Percentiles rank a stretch among this genome's conserved stretches.
phyloP scores from a whole-genome alignment of 108 stramenopile species.

The Pseudonitzschia pungens region DNA sequence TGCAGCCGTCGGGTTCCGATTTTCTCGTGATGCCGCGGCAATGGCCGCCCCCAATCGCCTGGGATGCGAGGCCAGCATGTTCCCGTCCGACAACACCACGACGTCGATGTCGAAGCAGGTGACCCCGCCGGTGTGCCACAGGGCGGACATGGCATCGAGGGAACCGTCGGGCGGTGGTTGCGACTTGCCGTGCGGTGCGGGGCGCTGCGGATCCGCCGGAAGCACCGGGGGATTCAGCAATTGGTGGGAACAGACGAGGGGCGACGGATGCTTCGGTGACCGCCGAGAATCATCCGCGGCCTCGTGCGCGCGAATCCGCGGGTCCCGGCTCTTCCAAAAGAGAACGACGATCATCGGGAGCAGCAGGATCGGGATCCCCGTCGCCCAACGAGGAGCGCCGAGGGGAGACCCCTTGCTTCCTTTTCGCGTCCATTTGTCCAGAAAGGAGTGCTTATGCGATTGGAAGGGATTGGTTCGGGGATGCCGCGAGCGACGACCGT shows the following conservation, averaged over 20 bases:
- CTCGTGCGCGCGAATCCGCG: too few relatives aligned
- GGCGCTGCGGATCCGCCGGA: background rate
- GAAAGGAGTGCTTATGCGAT: too few relatives aligned
- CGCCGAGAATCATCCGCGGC: too few relatives aligned
- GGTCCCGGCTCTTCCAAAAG: too few relatives aligned
- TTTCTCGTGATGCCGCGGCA: background rate
- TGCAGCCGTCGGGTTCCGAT: background rate
- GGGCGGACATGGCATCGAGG: slow-evolving; percentile 9
- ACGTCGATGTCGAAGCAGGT: slow-evolving; percentile 16
- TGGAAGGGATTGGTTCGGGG: too few relatives aligned
- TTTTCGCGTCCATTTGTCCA: too few relatives aligned
- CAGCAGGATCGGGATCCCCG: too few relatives aligned
- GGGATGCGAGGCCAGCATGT: slow-evolving; percentile 3
- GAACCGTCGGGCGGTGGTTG: background rate
- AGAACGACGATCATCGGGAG: too few relatives aligned
- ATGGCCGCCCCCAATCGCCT: slow-evolving; percentile 5
- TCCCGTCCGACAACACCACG: slow-evolving; percentile 5
- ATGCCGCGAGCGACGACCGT: too few relatives aligned
- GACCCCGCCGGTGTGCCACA: slow-evolving; percentile 11
- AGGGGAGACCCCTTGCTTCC: too few relatives aligned
- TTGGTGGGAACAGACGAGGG: slow-evolving; percentile 14
- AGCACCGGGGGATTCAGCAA: slow-evolving; percentile 10
- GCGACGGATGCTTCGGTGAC: background rate
- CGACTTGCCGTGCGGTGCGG: too few relatives aligned
- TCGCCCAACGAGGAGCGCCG: too few relatives aligned